A percentile compares a stretch with the other conserved stretches of the same genome.
phyloP scores from a whole-genome alignment of 805 yeast species.

The Cyberlindnera saturnus region DNA sequence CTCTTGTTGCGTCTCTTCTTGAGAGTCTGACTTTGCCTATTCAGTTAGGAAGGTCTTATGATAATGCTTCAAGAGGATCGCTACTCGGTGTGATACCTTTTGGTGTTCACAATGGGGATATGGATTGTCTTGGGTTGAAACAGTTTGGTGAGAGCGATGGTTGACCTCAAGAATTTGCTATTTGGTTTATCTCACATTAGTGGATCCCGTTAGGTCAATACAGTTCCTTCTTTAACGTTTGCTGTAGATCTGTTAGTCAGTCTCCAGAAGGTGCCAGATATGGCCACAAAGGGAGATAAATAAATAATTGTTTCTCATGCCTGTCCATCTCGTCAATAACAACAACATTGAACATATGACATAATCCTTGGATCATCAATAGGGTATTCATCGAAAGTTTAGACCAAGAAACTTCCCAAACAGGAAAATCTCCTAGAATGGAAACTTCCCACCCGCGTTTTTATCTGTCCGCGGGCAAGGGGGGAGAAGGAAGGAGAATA shows the following conservation, averaged over 20 bases:
- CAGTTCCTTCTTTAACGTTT: constrained; percentile 11
- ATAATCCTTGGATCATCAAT: too few species aligned
- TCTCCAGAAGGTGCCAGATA: too few species aligned
- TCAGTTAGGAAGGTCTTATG: constrained; percentile 25
- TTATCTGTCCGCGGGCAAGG: too few species aligned
- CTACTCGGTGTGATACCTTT: too few species aligned
- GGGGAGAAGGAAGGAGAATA: too few species aligned
- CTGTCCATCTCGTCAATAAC: too few species aligned
- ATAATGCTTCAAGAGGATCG: too few species aligned
- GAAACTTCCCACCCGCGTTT: constrained; percentile 1
- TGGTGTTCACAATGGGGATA: constrained; percentile 10
- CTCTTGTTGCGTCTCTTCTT: constrained; percentile 4
- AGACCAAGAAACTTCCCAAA: too few species aligned
- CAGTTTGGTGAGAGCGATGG: constrained; percentile 25
- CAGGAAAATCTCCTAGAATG: not conserved
- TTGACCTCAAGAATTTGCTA: constrained; percentile 27
- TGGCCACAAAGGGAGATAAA: too few species aligned
- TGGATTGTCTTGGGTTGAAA: constrained; percentile 23
- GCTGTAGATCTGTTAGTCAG: not conserved
- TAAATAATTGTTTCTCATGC: too few species aligned
- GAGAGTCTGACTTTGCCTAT: constrained; percentile 26
- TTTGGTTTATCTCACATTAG: constrained; percentile 13
- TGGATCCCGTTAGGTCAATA: constrained; percentile 32
- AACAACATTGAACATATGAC: too few species aligned
- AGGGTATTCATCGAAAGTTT: too few species aligned